Evolutionary conservation across 169 alveolate genomes (phyloP), one percentile per base, ranked within the genome.

Genomic region (Eimeria falciformis): DNA sequence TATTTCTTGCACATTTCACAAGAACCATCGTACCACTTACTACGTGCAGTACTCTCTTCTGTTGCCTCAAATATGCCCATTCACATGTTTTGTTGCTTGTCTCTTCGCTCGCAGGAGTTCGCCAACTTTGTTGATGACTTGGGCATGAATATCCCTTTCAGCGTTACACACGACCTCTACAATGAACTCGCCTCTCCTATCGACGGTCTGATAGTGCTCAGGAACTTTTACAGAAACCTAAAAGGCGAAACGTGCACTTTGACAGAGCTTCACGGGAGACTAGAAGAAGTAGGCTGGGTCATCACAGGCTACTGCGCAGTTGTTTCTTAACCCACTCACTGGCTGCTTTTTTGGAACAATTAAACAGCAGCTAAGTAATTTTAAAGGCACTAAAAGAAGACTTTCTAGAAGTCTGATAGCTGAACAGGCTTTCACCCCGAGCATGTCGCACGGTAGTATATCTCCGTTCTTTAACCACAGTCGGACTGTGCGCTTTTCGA

Each of bases 51-150:
- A 33, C 40, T 33, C 2, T 33, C 40, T 33, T 33, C 40, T 33
- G 40, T 33, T 33, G 40, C 40, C 40, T 33, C 40, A 33, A 33
- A 33, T 0, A 33, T 33, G 40, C 40, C 40, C 40, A 33, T 33
- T 33, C 40, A 33, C 40, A 33, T 33, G 40, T 2, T 33, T 33
- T 33, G 40, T 33, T 33, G 40, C 40, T 33, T 33, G 2, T 33
- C 40, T 47, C 46, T 23, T 47, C 45, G 12, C 46, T 21, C 40
- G 17, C 92, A 91, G 94, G 91, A 91, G 55, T 91, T 91, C 83
- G 94, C 94, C 25, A 69, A 91, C 62, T 91, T 91, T 27, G 68
- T 92, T 37, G 95, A 92, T 33, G 95, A 92, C 29, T 81, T 58
- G 58, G 95, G 95, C 66, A 43, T 92, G 68, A 91, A 92, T 9